Evolutionary conservation across 768 basidiomycete genomes (phyloP).

Genomic region (Flagelloscypha sp.): DNA sequence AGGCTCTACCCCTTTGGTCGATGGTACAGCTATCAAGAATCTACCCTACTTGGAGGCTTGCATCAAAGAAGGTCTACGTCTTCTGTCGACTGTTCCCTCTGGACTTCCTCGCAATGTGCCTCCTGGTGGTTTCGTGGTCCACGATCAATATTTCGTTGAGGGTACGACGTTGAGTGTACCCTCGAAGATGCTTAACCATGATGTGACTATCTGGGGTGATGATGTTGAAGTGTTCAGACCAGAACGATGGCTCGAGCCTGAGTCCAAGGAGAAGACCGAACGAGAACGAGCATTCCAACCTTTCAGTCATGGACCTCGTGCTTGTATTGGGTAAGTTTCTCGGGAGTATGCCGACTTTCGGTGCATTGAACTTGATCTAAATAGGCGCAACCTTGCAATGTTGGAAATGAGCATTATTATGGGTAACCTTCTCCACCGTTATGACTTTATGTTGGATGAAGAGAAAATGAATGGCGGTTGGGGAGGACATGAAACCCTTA

Average conservation of each 20-base stretch:
- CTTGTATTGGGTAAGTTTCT: conserved; percentile 40
- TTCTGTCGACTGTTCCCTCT: conserved; percentile 77
- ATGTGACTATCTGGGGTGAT: background rate
- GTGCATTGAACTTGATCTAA: conserved; percentile 6
- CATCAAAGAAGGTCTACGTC: conserved; percentile 77
- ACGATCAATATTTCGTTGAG: conserved; percentile 53
- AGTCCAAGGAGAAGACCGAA: conserved; percentile 34
- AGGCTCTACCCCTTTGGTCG: conserved; percentile 33
- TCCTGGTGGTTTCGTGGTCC: conserved; percentile 60
- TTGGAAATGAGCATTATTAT: conserved; percentile 77
- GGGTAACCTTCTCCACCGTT: conserved; percentile 70
- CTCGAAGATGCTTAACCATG: conserved; percentile 65
- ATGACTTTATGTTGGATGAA: conserved; percentile 62
- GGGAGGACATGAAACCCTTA: no score
- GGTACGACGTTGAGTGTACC: conserved; percentile 78
- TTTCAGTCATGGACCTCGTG: conserved; percentile 78
- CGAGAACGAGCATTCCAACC: conserved; percentile 77
- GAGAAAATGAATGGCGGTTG: no score
- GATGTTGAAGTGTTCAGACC: conserved; percentile 22
- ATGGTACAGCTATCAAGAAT: no score
- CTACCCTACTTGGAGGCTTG: conserved; percentile 82
- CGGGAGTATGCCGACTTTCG: background rate
- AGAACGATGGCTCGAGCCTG: conserved; percentile 19
- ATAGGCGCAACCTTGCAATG: conserved; percentile 70
- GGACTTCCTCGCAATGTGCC: conserved; percentile 79